Base-by-base conservation (phyloP, 306 rosid species). In the Lotus japonicus region DNA sequence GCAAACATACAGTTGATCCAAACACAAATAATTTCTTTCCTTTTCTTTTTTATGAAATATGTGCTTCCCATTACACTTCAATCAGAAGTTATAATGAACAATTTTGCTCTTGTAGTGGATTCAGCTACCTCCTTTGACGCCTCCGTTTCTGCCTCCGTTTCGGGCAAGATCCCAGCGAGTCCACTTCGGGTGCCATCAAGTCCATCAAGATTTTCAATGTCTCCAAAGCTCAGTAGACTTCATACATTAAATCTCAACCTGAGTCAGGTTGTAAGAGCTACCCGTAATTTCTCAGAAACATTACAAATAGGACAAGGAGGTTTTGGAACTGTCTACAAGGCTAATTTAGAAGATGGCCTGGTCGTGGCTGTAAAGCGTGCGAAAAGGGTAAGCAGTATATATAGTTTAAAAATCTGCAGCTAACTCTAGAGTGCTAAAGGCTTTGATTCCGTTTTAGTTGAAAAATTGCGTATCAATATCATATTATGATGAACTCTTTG, bases 311-410 rank as follows among this genome's bases (percentile, higher is more conserved):
- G 99, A 14, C 96, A 85, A 81, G 97, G 99, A 23, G 96, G 96
- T 45, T 95, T 95, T 75, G 99, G 99, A 78, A 85, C 96, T 66
- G 99, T 95, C 50, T 95, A 95, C 88, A 88, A 61, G 74, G 99
- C 96, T 31, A 84, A 56, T 59, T 82, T 95, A n/a, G 97, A 87
- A 45, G 84, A 77, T 63, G 96, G 97, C 43, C 67, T 73, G 43
- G 59, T 83, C 23, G 99, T 95, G 78, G 96, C 97, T 17, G 79
- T 95, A 52, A 90, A 90, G 75, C 97, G 97, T 19, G 96, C 96
- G 31, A 95, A 83, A 78, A 88, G 81, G 89, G 99, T 88, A 80
- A 66, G 81, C 23, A 35, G 41, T 52, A 19, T 18, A 66, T 55
- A 11, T 16, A 35, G 36, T 49, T 56, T 42, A 45, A 5, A 26